Conservation (phyloP, 1,284 basidiomycete genomes). For the Malassezia sp. region DNA sequence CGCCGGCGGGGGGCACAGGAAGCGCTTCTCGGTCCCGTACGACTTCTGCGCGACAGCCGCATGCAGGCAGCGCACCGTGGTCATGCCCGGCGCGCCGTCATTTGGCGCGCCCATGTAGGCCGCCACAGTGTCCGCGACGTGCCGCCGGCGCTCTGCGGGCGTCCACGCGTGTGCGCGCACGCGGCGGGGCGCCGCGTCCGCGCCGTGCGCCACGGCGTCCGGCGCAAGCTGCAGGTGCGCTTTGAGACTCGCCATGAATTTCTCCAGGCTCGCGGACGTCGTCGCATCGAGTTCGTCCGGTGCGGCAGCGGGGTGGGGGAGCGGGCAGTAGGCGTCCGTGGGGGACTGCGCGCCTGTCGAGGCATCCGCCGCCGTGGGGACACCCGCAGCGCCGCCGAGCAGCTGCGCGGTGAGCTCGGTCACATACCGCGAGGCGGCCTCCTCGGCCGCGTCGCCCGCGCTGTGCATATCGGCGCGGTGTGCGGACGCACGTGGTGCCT, state of each 20-base stretch:
- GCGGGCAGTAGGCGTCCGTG: no score
- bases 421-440: conserved; percentile 7
- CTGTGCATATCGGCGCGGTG: no score
- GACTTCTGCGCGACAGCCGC: conserved; percentile 83
- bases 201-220: conserved; percentile 14
- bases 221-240: conserved; percentile 11
- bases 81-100: conserved; percentile 43
- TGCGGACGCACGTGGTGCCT: no score
- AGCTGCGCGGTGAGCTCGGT: conserved; percentile 9
- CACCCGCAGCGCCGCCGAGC: not conserved
- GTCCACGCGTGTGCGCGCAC: conserved; percentile 16
- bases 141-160: conserved; percentile 19
- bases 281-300: conserved; percentile 20
- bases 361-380: no score
- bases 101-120: conserved; percentile 23
- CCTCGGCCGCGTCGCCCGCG: conserved; percentile 4
- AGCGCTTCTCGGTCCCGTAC: conserved; percentile 80
- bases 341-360: not conserved
- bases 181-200: conserved; percentile 11
- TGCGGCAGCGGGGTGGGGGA: not conserved
- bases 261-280: conserved; percentile 26
- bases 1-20: conserved; percentile 74
- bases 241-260: conserved; percentile 31
- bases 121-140: conserved; percentile 20
- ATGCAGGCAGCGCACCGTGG: conserved; percentile 72